Evolutionary conservation across 1,284 basidiomycete genomes (phyloP).

Genomic region (Stereum hirsutum): DNA sequence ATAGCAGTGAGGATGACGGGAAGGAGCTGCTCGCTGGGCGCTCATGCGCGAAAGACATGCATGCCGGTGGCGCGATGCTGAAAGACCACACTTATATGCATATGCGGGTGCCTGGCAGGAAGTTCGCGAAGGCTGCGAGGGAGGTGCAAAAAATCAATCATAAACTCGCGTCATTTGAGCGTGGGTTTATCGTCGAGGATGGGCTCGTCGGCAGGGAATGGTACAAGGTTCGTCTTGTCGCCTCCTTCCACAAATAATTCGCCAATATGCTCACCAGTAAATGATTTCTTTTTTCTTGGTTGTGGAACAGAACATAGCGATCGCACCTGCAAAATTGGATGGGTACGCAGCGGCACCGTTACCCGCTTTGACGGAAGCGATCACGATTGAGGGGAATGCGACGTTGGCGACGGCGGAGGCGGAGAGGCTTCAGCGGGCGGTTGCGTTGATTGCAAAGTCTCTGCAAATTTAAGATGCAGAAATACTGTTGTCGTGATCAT

Average conservation of each 20-base stretch:
- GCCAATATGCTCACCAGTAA: too few relatives aligned
- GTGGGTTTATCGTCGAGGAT: conserved; percentile 73
- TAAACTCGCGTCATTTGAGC: conserved; percentile 71
- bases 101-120: conserved; percentile 23
- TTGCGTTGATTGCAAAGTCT: conserved; percentile 30
- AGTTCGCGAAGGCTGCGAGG: conserved; percentile 51
- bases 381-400: conserved; percentile 59
- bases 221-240: conserved; percentile 79
- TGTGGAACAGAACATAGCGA: too few relatives aligned
- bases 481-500: too few relatives aligned
- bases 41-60: not conserved
- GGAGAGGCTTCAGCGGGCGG: conserved; percentile 46
- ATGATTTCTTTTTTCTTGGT: too few relatives aligned
- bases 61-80: too few relatives aligned
- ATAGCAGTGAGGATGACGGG: too few relatives aligned
- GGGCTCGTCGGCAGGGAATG: conserved; percentile 80
- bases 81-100: too few relatives aligned
- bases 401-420: conserved; percentile 58
- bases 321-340: too few relatives aligned
- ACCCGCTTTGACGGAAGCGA: conserved; percentile 76
- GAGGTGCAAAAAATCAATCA: conserved; percentile 62
- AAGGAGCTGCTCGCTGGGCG: too few relatives aligned
- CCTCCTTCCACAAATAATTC: too few relatives aligned
- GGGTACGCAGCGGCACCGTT: conserved; percentile 85
- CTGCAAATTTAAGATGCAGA: too few relatives aligned